Evolutionary conservation across 805 yeast genomes (phyloP).

Genomic region (Wickerhamia fluorescens): DNA sequence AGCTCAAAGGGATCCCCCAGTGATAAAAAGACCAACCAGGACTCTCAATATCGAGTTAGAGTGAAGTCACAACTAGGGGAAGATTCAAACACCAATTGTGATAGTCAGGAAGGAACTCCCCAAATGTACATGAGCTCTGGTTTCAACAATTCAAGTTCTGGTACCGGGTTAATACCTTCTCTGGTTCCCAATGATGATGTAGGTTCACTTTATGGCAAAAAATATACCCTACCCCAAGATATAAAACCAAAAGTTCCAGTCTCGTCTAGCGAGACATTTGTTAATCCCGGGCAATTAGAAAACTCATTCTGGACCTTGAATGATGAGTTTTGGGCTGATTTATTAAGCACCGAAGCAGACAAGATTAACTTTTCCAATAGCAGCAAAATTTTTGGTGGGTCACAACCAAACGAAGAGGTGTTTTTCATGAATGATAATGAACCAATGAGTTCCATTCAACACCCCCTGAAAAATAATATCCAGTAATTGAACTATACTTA

Average conservation of each 20-base stretch:
- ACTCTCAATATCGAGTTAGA: too few species aligned
- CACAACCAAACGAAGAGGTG: conserved; percentile 16
- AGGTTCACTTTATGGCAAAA: background rate
- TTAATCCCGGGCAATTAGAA: conserved; percentile 34
- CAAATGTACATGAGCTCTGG: too few species aligned
- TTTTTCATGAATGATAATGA: conserved; percentile 19
- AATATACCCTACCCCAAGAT: background rate
- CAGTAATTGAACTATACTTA: too few species aligned
- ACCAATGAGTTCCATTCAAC: too few species aligned
- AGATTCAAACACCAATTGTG: background rate
- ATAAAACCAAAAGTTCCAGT: background rate
- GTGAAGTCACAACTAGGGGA: conserved; percentile 8
- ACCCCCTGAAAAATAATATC: too few species aligned
- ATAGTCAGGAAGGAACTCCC: too few species aligned
- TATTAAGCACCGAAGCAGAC: conserved; percentile 31
- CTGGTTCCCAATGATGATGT: too few species aligned
- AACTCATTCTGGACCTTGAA: conserved; percentile 48
- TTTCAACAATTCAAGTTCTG: too few species aligned
- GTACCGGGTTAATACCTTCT: too few species aligned
- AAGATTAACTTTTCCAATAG: conserved; percentile 27
- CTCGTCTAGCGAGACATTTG: conserved; percentile 6
- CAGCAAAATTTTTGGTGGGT: conserved; percentile 7
- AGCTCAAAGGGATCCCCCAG: too few species aligned
- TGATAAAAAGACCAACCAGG: too few species aligned
- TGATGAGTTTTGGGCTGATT: conserved; percentile 69